phyloP scores from a whole-genome alignment of 352 stramenopile genomes.

The Phytophthora syringae region DNA sequence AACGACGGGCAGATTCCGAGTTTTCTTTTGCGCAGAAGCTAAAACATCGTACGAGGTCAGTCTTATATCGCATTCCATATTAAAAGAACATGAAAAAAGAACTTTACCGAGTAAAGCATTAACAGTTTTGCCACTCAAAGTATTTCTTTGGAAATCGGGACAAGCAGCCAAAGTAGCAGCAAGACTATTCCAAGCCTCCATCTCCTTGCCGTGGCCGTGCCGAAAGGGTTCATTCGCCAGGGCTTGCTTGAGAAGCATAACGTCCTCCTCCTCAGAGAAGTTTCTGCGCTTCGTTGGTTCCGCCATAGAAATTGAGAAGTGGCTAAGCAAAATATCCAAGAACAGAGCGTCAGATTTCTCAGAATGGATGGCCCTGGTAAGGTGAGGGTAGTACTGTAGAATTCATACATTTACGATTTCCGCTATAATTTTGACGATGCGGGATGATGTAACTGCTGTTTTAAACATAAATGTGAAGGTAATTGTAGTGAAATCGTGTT shows the following conservation, averaged over 20 bases:
- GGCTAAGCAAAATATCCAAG: background rate
- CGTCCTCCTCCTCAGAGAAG: background rate
- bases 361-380: background rate
- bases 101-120: background rate
- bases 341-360: too few species aligned
- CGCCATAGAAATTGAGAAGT: background rate
- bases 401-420: background rate
- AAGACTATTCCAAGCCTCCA: background rate
- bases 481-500: background rate
- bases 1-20: background rate
- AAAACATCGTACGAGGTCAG: background rate
- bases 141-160: background rate
- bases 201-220: background rate
- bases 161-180: background rate
- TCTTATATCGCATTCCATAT: too few species aligned
- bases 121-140: background rate
- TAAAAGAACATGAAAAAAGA: too few species aligned
- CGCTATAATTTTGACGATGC: background rate
- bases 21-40: slow-evolving; percentile 11
- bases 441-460: background rate
- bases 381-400: background rate
- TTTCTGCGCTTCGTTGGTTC: background rate
- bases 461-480: background rate
- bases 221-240: background rate
- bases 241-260: background rate